Conservation (phyloP, 2,329 filamentous ascomycete genomes). For the Aspergillus fumigatiaffinis region DNA sequence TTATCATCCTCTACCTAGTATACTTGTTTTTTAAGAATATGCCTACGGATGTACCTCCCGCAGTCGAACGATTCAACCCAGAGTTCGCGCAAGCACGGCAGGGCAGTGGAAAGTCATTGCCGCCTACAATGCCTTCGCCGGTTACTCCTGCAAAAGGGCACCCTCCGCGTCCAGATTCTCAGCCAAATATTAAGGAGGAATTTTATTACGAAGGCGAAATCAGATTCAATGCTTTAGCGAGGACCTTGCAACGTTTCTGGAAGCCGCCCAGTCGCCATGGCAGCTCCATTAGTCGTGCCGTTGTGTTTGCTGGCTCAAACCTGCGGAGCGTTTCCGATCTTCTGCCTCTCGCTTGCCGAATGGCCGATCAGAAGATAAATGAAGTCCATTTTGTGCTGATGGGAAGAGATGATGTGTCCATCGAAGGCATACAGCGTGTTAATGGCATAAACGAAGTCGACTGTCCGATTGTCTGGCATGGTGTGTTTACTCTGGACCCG, state of each 20-base stretch:
- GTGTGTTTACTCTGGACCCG: constrained; percentile 36
- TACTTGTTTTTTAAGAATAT: constrained; percentile 65
- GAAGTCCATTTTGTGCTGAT: constrained; percentile 79
- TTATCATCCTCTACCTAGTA: constrained; percentile 49
- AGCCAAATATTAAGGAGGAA: constrained; percentile 21
- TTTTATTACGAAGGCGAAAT: constrained; percentile 66
- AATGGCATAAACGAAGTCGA: constrained; percentile 68
- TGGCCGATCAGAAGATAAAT: constrained; percentile 66
- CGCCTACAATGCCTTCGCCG: constrained; percentile 7
- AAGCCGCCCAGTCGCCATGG: constrained; percentile 49
- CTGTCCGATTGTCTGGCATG: constrained; percentile 65
- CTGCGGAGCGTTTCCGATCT: constrained; percentile 68
- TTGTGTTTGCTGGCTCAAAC: constrained; percentile 75
- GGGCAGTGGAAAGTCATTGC: constrained; percentile 4
- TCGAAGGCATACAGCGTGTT: constrained; percentile 66
- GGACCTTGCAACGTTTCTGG: constrained; percentile 58
- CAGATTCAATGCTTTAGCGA: constrained; percentile 62
- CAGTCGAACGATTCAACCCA: constrained; percentile 28
- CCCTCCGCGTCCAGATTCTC: constrained; percentile 11
- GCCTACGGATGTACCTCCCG: constrained; percentile 47
- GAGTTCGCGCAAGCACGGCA: constrained; percentile 15
- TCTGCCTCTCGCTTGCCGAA: constrained; percentile 80
- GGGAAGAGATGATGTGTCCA: constrained; percentile 65
- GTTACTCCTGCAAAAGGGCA: constrained; percentile 6
- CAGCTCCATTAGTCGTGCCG: constrained; percentile 57